Conservation (phyloP, 2,329 filamentous ascomycete species). For the Chaetomium strumarium region DNA sequence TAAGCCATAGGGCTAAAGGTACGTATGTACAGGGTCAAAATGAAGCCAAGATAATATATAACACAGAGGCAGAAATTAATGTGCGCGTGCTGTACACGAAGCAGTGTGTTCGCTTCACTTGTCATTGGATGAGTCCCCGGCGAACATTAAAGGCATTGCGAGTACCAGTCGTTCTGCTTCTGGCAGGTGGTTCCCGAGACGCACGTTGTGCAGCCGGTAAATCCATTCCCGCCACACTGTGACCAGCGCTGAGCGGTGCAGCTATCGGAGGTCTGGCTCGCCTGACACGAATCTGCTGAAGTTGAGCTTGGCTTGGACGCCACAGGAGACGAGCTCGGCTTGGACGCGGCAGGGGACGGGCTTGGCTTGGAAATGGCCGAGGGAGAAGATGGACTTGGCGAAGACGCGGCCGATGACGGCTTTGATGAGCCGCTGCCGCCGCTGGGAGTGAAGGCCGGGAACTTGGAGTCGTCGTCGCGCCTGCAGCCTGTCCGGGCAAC, state of each 20-base stretch:
- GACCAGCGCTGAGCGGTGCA: conserved; percentile 28
- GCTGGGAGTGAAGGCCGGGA: conserved; percentile 18
- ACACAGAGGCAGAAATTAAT: too few species aligned
- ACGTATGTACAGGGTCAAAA: too few species aligned
- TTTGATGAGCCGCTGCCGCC: conserved; percentile 2
- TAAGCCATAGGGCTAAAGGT: too few species aligned
- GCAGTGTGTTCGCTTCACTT: neutral
- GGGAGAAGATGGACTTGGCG: neutral
- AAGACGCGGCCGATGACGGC: neutral
- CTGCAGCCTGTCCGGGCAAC: conserved; percentile 21
- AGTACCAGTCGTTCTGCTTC: conserved; percentile 31
- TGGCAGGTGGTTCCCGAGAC: conserved; percentile 31
- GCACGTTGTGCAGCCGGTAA: conserved; percentile 32
- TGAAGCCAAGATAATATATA: too few species aligned
- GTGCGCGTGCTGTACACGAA: too few species aligned
- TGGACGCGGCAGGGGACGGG: too few species aligned
- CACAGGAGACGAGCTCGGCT: too few species aligned
- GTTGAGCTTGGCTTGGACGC: too few species aligned
- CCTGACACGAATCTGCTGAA: too few species aligned
- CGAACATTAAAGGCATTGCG: conserved; percentile 28
- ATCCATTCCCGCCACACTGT: conserved; percentile 34
- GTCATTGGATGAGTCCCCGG: neutral
- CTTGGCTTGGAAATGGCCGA: too few species aligned
- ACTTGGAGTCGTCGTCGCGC: conserved; percentile 21
- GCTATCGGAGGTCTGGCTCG: neutral